Percentiles rank a stretch among this genome's conserved stretches.
These are phyloP conservation scores for Rhipidocladum racemiflorum DNA, from an alignment of 176 grass and related monocot species.

Conservation along the genomic window DNA sequence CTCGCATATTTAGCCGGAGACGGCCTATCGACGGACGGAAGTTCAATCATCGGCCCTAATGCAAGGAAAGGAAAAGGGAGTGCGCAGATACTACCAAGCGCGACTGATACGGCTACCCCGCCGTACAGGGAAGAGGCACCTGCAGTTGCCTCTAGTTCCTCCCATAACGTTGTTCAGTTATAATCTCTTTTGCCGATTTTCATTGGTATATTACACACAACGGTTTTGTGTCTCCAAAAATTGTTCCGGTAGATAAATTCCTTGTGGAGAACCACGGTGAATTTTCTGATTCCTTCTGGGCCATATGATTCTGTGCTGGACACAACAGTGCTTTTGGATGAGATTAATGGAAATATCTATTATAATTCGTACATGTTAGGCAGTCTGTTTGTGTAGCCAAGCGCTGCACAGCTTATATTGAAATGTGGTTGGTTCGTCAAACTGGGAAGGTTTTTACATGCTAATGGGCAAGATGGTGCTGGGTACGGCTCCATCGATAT, in stretches of 20 bases:
- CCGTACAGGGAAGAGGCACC: conserved; percentile 65
- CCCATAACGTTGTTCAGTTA: conserved; percentile 8
- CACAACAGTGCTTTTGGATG: not conserved
- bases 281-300: not conserved
- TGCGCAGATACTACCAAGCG: conserved; percentile 62
- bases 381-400: not conserved
- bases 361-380: not conserved
- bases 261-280: not conserved
- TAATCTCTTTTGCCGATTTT: not conserved
- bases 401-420: not conserved
- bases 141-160: conserved; percentile 39
- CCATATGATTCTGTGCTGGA: not conserved
- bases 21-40: conserved; percentile 84
- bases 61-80: conserved; percentile 83
- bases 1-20: conserved; percentile 81
- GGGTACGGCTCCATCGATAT: not conserved
- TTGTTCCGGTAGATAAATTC: not conserved
- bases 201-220: not conserved
- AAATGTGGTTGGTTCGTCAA: not conserved
- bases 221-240: not conserved
- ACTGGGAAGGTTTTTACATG: not conserved
- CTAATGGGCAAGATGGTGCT: not conserved
- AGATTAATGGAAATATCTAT: not conserved
- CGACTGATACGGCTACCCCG: conserved; percentile 59
- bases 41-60: conserved; percentile 90